phyloP scores from a whole-genome alignment of 2,329 filamentous ascomycete species.

The Hortaea sp. region DNA sequence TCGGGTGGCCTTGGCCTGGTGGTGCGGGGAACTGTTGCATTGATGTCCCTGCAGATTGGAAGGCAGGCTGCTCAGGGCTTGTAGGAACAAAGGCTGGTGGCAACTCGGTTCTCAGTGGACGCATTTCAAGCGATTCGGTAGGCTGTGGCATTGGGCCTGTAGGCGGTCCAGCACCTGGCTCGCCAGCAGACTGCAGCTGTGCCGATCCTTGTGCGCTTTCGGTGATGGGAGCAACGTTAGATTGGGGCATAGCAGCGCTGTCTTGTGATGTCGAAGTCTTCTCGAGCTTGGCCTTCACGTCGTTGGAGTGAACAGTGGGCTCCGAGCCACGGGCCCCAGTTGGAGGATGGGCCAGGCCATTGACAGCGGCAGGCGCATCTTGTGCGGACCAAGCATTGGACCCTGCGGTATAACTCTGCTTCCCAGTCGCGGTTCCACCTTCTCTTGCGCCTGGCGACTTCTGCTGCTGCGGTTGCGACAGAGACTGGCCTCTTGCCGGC shows the following conservation, averaged over 20 bases:
- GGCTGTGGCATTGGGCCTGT: slow-evolving; percentile 10
- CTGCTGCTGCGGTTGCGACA: not conserved
- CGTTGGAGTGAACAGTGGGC: no score
- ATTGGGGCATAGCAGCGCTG: no score
- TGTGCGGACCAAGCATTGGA: not conserved
- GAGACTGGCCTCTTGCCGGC: slow-evolving; percentile 1
- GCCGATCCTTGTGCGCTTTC: not conserved
- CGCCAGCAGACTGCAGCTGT: not conserved
- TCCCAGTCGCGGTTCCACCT: not conserved
- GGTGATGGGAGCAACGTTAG: no score
- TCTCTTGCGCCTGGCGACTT: not conserved
- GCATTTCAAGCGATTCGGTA: slow-evolving; percentile 16
- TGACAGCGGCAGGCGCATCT: slow-evolving; percentile 1
- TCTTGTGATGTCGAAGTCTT: no score
- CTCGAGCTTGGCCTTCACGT: no score
- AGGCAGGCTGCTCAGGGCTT: slow-evolving; percentile 13
- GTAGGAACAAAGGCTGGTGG: slow-evolving; percentile 23
- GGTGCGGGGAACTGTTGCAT: slow-evolving; percentile 5
- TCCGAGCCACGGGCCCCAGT: no score
- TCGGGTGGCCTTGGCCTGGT: not conserved
- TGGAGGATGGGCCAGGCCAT: not conserved
- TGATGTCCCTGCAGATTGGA: slow-evolving; percentile 14
- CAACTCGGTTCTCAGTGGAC: slow-evolving; percentile 18
- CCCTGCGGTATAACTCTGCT: not conserved
- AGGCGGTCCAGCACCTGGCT: not conserved